Evolutionary conservation across 257 asterid species (phyloP), one percentile per base, ranked within the genome.

Genomic region (Capsicum pubescens): DNA sequence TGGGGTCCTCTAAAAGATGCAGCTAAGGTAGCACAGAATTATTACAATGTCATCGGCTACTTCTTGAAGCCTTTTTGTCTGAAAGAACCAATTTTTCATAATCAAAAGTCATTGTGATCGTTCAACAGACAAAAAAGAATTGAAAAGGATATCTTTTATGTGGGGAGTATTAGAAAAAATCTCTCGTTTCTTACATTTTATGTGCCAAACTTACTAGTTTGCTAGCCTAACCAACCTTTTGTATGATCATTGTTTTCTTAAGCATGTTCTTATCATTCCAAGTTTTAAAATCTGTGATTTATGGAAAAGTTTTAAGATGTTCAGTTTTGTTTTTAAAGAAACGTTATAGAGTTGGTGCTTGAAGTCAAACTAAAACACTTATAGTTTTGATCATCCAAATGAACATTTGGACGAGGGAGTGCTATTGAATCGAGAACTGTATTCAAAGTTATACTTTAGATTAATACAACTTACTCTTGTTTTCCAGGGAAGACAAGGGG

Each of bases 1-100:
- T 94, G 98, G 99, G 98, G 99, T 3, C 94, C 98, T 0, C 91
- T 94, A 82, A 91, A 88, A 92, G 95, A 93, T 86, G 98, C 98
- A 59, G 95, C 92, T 67, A 64, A 85, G 95, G 99, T 93, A 87
- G 54, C 81, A 76, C n/a, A 7, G 17, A 76, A 21, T 76, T 21
- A 50, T 56, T 17, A 50, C 61, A 74, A 13, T 13, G 59, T 74
- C 46, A 74, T 52, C 81, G 0, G 64, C 79, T 14, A 15, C 83
- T 63, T 16, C 35, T 13, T 66, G 16, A 71, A 46, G 60, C 44
- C 16, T 46, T 8, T 36, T 10, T 74, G 58, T 36, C 57, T 10
- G 9, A 17, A 0, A 15, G 17, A 36, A 17, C 36, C 39, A 52
- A 8, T 12, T 46, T 14, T 26, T 78, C 8, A 10, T 54, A 17